phyloP scores from a whole-genome alignment of 2,329 filamentous ascomycete species.

The Pseudogymnoascus sp. region DNA sequence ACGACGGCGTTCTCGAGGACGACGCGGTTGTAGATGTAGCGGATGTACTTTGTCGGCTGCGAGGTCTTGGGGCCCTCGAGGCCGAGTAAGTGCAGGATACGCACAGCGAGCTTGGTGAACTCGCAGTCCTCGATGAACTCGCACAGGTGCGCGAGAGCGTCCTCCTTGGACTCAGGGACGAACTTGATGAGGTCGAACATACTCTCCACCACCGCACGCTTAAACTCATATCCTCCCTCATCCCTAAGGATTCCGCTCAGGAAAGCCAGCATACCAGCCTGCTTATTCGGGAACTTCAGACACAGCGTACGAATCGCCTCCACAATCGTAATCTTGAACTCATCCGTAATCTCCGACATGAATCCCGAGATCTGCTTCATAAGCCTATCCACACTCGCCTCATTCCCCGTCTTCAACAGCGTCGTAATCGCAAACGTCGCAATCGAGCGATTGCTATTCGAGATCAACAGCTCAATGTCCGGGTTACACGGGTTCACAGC shows the following conservation, averaged over 20 bases:
- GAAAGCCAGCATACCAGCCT: constrained; percentile 96
- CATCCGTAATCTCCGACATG: constrained; percentile 98
- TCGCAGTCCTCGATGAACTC: constrained; percentile 99
- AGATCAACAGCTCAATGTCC: constrained; percentile 94
- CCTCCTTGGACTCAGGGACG: constrained; percentile 76
- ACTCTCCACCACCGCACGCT: constrained; percentile 93
- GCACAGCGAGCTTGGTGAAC: constrained; percentile 94
- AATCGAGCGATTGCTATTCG: constrained; percentile 93
- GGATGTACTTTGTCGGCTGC: constrained; percentile 96
- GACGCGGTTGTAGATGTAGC: constrained; percentile 98
- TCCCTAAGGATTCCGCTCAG: constrained; percentile 93
- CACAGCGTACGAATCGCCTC: constrained; percentile 95
- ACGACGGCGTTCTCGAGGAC: constrained; percentile 96
- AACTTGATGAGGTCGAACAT: constrained; percentile 99
- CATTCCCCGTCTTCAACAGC: constrained; percentile 94
- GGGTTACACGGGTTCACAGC: constrained; percentile 91
- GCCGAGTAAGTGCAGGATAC: constrained; percentile 88
- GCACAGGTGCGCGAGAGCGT: constrained; percentile 86
- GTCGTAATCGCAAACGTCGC: constrained; percentile 98
- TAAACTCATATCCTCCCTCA: constrained; percentile 97
- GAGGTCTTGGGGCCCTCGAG: constrained; percentile 91
- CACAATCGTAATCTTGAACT: constrained; percentile 99
- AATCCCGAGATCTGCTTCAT: constrained; percentile 99
- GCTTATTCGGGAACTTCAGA: constrained; percentile 96
- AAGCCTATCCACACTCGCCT: constrained; percentile 88